Evolutionary conservation across 495 filamentous ascomycete species (phyloP), one percentile per base, ranked within the genome.

Genomic region (Penicillium parvum): DNA sequence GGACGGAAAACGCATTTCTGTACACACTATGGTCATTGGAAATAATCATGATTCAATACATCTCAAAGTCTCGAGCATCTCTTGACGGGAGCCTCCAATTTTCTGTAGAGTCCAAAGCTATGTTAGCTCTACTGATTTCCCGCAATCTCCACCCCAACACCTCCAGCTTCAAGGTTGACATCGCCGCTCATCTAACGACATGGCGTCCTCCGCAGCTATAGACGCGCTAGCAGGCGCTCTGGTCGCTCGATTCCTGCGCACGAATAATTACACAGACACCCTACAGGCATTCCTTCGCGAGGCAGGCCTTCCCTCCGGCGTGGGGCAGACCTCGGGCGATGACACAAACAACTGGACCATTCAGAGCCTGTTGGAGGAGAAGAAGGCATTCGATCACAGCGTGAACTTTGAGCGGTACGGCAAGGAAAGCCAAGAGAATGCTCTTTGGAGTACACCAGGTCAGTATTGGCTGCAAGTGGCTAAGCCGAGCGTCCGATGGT

Each of bases 361-460:
- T 32, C 82, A 86, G 43, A 61, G 71, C 37, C 63, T 86, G 32
- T 66, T 86, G 26, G 73, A 83, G 34, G 82, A 86, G 58, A 86
- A 86, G 61, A 73, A 72, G 46, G 59, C 64, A 0, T 86, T 76
- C 44, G 83, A 86, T 49, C 52, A 79, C 14, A 77, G 60, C 25
- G 49, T 73, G 17, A 57, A 62, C 2, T 79, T 82, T 47, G 82
- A 85, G 55, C 78, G 63, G 45, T 75, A 49, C 70, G 71, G 43
- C 17, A 63, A 57, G 3, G 39, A 47, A 7, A 52, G 58, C 5
- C 61, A 74, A 35, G 54, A 64, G 12, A 63, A 69, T 19, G 52
- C 54, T 10, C 52, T 56, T 7, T 82, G 79, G 73, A 68, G 49
- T 20, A 26, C 58, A 11, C 79, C 76, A 42, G 74, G 81, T 82